Base-by-base conservation (phyloP, 345 rosid genomes). In the Physaria fendleri region DNA sequence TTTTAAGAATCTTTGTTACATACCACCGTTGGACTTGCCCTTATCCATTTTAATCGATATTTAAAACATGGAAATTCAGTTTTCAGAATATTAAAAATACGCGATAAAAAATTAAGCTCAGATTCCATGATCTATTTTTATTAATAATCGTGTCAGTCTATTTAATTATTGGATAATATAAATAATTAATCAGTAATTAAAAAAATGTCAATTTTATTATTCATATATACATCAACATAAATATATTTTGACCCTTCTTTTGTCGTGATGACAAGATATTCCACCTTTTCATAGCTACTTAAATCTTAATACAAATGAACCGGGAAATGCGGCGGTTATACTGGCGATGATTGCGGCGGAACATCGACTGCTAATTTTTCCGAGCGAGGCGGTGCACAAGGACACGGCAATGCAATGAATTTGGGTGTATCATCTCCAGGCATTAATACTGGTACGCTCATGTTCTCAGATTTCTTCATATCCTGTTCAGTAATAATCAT, bases 351-450 rank as follows among this genome's bases (percentile, higher is more conserved):
- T 5, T 14, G 59, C 24, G 81, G 82, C 25, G 76, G 82, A 54
- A 65, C 81, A 53, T 69, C 42, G 2, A 77, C 74, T 5, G 56
- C 71, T 10, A 74, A 55, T 44, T 71, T 76, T 34, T 82, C 85
- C 35, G 74, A 58, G 2, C 76, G 74, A 21, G 71, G 77, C 6
- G 98, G 91, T 80, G 79, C 72, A 61, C 94, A 78, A 0, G 98
- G 96, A 62, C 96, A 83, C 28, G 98, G 98, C 75, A 91, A 74
- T 74, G 98, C 98, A 65, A 91, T 83, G 42, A 91, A 91, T 65
- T 83, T 91, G 0, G 98, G 85, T n/a, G 84, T 72, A 42, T 64
- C 51, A 52, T 91, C 98, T 44, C 98, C 98, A 1, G 98, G 96
- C 98, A 91, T 91, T 59, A 91, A 11, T 0, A 91, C 98, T 32